phyloP scores from a whole-genome alignment of 2,329 filamentous ascomycete genomes.

The Epichloe scottii region DNA sequence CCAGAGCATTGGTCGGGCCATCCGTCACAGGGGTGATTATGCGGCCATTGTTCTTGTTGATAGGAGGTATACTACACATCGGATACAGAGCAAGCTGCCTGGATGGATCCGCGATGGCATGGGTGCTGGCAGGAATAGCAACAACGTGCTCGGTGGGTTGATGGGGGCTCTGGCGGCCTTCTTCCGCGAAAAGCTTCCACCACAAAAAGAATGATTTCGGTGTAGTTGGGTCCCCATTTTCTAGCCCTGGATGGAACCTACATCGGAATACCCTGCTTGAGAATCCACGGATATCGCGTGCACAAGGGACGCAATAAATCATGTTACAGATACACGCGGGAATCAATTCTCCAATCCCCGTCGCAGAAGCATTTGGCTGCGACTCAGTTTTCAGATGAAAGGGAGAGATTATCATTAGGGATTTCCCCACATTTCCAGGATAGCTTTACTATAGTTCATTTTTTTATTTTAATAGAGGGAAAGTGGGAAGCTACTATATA shows the following conservation, averaged over 20 bases:
- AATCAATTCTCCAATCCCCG: no score
- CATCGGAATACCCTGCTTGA: no score
- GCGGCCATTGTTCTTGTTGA: conserved; percentile 83
- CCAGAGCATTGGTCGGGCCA: conserved; percentile 87
- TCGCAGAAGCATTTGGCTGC: no score
- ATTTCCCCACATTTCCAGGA: no score
- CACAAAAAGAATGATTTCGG: background rate
- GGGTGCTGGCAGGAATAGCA: conserved; percentile 27
- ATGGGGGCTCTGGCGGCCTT: conserved; percentile 47
- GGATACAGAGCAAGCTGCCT: conserved; percentile 70
- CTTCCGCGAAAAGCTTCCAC: conserved; percentile 38
- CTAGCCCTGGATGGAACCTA: background rate
- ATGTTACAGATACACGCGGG: no score
- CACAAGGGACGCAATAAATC: no score
- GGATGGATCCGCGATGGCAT: conserved; percentile 75
- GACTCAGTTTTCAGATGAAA: no score
- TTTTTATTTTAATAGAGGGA: no score
- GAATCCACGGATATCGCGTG: no score
- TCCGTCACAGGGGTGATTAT: conserved; percentile 79
- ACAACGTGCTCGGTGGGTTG: conserved; percentile 34
- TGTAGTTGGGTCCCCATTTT: background rate
- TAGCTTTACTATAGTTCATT: no score
- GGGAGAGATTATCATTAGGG: no score
- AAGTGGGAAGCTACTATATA: no score
- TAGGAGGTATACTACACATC: conserved; percentile 58